These are phyloP conservation scores for Dendrothele bispora DNA, from an alignment of 768 basidiomycete species.

Conservation along the genomic window DNA sequence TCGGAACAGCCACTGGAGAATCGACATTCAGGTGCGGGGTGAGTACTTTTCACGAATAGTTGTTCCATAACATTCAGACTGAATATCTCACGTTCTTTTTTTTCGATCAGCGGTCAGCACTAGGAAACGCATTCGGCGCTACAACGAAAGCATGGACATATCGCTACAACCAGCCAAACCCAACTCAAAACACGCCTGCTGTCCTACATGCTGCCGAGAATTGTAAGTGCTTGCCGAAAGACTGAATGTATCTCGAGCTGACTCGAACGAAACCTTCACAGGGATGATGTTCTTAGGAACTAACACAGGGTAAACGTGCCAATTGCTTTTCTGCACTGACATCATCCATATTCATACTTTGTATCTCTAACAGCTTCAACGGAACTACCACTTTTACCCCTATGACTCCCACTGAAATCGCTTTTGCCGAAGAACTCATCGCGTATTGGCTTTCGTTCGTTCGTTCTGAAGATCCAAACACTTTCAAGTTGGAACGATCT, in stretches of 20 bases:
- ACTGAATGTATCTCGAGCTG: too few relatives aligned
- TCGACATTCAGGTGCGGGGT: conserved; percentile 53
- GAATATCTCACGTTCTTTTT: too few relatives aligned
- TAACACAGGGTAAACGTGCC: conserved; percentile 68
- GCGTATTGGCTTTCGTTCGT: conserved; percentile 71
- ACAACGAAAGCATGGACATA: conserved; percentile 48
- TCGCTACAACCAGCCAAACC: conserved; percentile 58
- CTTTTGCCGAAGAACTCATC: conserved; percentile 59
- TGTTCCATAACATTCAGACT: too few relatives aligned
- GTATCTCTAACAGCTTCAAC: conserved; percentile 43
- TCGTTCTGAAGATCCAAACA: conserved; percentile 55
- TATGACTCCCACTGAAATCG: conserved; percentile 42
- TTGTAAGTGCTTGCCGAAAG: too few relatives aligned
- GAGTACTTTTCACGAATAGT: conserved; percentile 26
- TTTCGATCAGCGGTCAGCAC: conserved; percentile 41
- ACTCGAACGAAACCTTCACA: too few relatives aligned
- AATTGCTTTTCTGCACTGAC: too few relatives aligned
- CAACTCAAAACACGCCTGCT: conserved; percentile 32
- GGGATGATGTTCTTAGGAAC: too few relatives aligned
- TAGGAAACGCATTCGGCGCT: conserved; percentile 41
- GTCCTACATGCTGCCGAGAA: conserved; percentile 60
- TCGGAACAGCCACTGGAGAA: conserved; percentile 50
- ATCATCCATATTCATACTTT: conserved; percentile 11
- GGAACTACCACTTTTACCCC: conserved; percentile 51
- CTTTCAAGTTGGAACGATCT: conserved; percentile 49